Evolutionary conservation across 2,329 filamentous ascomycete species (phyloP).

Genomic region (Hypoxylon sp.): DNA sequence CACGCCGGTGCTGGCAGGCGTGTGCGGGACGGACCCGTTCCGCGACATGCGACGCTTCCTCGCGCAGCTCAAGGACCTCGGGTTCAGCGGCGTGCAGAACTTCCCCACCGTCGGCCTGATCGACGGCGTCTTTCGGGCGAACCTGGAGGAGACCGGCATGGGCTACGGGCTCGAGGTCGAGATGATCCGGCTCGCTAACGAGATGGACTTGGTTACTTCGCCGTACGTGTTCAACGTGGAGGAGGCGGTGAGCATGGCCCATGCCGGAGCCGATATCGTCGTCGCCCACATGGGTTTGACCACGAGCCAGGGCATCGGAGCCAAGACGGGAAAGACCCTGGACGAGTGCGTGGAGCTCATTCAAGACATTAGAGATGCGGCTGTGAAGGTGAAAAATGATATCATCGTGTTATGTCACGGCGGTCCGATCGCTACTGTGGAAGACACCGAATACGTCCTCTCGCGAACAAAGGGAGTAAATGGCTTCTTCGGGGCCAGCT

Average conservation of each 20-base stretch:
- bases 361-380: constrained; percentile 73
- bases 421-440: constrained; percentile 72
- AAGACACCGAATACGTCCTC: constrained; percentile 73
- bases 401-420: constrained; percentile 78
- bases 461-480: constrained; percentile 71
- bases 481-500: constrained; percentile 78
- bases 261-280: constrained; percentile 73
- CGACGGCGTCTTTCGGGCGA: constrained; percentile 73
- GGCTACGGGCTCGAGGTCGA: constrained; percentile 74
- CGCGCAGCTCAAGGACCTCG: constrained; percentile 67
- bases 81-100: constrained; percentile 78
- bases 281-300: constrained; percentile 78
- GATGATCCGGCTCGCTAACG: constrained; percentile 70
- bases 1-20: constrained; percentile 75
- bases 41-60: constrained; percentile 71
- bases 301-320: constrained; percentile 73
- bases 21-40: constrained; percentile 79
- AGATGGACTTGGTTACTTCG: constrained; percentile 72
- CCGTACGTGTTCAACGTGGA: constrained; percentile 76
- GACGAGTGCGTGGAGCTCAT: constrained; percentile 73
- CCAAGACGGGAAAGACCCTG: constrained; percentile 68
- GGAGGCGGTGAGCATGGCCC: constrained; percentile 71
- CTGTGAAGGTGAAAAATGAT: constrained; percentile 64
- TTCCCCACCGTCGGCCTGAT: constrained; percentile 80
- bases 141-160: constrained; percentile 80